Evolutionary conservation across 129 eudicot species (phyloP), one percentile per base, ranked within the genome.

Genomic region (Sambucus nigra): DNA sequence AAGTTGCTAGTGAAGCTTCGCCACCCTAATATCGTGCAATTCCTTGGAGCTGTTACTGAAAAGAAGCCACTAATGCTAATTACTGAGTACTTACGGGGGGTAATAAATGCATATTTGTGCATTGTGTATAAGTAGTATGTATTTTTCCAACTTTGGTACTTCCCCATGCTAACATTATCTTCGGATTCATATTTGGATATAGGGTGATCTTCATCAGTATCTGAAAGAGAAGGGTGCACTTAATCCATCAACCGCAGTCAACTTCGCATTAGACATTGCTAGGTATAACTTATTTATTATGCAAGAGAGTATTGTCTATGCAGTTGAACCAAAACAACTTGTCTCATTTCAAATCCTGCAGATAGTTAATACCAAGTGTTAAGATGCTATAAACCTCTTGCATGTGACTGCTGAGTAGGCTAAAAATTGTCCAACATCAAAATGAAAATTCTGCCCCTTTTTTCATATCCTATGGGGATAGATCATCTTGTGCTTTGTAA

Each of bases 1-100:
- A 86, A 81, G 62, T 82, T 92, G 88, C 96, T 92, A 60, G 99
- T 92, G 76, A 92, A 92, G 72, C 95, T 91, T 70, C 95, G 95
- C 53, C 99, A 92, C 78, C 99, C 99, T 56, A 86, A 92, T 66
- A 79, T 92, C 47, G 99, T 92, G 53, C 98, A 91, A 70, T 91
- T 91, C 64, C 91, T 91, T 42, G 99, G 99, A 78, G 99, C 99
- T 60, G 99, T 92, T 61, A 92, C 99, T 5, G 99, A 82, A 39
- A 86, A 64, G 76, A 92, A 86, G 59, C 99, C 99, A 20, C 67
- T 92, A 52, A 92, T 92, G 99, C 69, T 92, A 62, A 81, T 92
- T 57, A 92, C 99, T 17, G 99, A 92, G 64, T 91, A 86, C 64
- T 68, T 91, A 22, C 77, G 99, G 52, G 96, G 99, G 89, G 95